Percentiles rank a stretch among this genome's conserved stretches.
Conservation (phyloP, 1,139 yeast species). For the Geotrichum cucujoidarum region DNA sequence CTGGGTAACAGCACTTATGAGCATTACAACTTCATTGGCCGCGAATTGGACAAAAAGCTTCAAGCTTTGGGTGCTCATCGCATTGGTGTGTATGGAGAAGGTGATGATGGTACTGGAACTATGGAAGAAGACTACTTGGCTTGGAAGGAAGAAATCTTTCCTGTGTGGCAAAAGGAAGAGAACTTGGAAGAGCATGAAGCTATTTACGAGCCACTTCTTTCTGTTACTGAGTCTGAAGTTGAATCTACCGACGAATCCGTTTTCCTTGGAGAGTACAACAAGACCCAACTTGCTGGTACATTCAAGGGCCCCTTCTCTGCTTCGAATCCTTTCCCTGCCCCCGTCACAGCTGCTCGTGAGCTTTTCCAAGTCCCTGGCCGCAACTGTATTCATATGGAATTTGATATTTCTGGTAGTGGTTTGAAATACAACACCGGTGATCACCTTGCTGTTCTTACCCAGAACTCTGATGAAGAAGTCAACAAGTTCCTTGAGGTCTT, state of each 20-base stretch:
- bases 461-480: conserved; percentile 75
- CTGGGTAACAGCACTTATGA: conserved; percentile 93
- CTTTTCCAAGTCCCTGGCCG: conserved; percentile 64
- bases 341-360: conserved; percentile 57
- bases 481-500: conserved; percentile 59
- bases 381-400: conserved; percentile 85
- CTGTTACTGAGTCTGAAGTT: conserved; percentile 40
- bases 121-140: conserved; percentile 91
- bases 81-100: conserved; percentile 74
- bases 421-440: conserved; percentile 91
- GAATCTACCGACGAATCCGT: conserved; percentile 44
- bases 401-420: conserved; percentile 67
- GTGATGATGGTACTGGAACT: conserved; percentile 92
- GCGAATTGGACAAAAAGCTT: conserved; percentile 50
- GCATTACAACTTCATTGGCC: conserved; percentile 79
- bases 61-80: conserved; percentile 61
- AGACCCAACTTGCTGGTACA: conserved; percentile 50
- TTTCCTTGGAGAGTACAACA: conserved; percentile 81
- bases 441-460: conserved; percentile 92
- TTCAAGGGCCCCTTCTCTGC: conserved; percentile 78
- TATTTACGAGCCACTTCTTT: conserved; percentile 67
- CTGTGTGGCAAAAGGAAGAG: conserved; percentile 58
- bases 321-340: conserved; percentile 78
- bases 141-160: conserved; percentile 82
- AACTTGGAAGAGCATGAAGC: conserved; percentile 72